Conservation (phyloP, 805 yeast species). For the Monosporozyma unispora region DNA sequence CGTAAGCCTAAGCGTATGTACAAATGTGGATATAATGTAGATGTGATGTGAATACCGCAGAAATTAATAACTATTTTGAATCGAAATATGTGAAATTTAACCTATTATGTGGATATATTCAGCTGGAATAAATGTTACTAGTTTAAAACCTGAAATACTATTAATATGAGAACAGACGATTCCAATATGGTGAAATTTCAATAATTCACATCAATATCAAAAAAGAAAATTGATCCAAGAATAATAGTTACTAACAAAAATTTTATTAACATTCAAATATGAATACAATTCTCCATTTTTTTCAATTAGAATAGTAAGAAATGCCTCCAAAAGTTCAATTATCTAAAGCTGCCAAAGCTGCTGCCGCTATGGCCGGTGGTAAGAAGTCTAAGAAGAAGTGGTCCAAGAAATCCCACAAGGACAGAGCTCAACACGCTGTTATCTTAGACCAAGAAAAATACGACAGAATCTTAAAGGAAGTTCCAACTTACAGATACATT, state of each 20-base stretch:
- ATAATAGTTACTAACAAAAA: not conserved
- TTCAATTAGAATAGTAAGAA: conserved; percentile 28
- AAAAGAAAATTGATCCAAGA: too few relatives aligned
- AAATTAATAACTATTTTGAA: not conserved
- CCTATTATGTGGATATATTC: not conserved
- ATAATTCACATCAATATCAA: too few relatives aligned
- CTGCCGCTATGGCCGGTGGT: conserved; percentile 99
- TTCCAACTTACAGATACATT: conserved; percentile 96
- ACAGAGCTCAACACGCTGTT: conserved; percentile 98
- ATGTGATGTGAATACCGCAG: not conserved
- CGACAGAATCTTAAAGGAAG: conserved; percentile 99
- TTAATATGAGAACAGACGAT: too few relatives aligned
- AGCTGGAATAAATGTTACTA: not conserved
- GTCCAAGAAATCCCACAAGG: conserved; percentile 99
- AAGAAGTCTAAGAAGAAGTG: conserved; percentile 99
- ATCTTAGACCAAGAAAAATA: conserved; percentile 95
- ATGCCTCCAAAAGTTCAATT: conserved; percentile 99
- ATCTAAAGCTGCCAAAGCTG: conserved; percentile 99
- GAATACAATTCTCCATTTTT: not conserved
- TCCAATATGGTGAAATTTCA: too few relatives aligned
- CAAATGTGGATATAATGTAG: not conserved
- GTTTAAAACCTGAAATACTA: too few relatives aligned
- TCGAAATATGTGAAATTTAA: too few relatives aligned
- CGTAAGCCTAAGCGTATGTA: conserved; percentile 15
- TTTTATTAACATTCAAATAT: not conserved